phyloP scores from a whole-genome alignment of 129 eudicot species.

The Chrysanthemum lavandulifolium region DNA sequence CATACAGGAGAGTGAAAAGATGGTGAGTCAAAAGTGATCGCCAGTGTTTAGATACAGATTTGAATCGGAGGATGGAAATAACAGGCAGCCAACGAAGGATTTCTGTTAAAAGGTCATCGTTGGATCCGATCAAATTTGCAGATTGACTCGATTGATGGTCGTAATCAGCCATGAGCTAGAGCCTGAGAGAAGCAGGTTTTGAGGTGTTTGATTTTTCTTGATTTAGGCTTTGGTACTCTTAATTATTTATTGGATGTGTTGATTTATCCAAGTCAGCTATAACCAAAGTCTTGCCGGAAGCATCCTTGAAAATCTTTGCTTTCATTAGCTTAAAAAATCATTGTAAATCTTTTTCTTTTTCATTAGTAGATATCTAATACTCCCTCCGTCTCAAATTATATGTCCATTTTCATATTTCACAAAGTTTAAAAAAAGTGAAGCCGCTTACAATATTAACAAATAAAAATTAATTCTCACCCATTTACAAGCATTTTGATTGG shows the following conservation, averaged over 20 bases:
- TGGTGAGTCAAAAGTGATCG: not conserved
- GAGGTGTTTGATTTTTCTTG: not conserved
- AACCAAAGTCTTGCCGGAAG: too few relatives aligned
- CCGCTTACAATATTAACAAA: too few relatives aligned
- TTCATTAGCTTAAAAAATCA: too few relatives aligned
- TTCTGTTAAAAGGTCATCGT: conserved; percentile 1
- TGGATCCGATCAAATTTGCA: not conserved
- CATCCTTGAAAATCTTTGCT: too few relatives aligned
- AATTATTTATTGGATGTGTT: not conserved
- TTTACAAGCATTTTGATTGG: too few relatives aligned
- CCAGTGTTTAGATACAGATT: conserved; percentile 14
- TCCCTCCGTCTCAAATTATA: too few relatives aligned
- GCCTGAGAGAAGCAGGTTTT: not conserved
- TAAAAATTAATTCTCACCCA: too few relatives aligned
- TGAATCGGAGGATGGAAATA: not conserved
- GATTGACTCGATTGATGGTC: not conserved
- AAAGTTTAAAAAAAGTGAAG: too few relatives aligned
- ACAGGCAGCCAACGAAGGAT: not conserved
- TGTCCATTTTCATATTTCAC: too few relatives aligned
- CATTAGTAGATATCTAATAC: too few relatives aligned
- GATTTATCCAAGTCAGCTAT: not conserved
- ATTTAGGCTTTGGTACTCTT: not conserved
- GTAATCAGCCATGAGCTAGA: not conserved
- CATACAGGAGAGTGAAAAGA: not conserved
- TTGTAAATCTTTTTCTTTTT: too few relatives aligned